Conservation (phyloP, 1,284 basidiomycete species). For the Cutaneotrichosporon cyanovorans region DNA sequence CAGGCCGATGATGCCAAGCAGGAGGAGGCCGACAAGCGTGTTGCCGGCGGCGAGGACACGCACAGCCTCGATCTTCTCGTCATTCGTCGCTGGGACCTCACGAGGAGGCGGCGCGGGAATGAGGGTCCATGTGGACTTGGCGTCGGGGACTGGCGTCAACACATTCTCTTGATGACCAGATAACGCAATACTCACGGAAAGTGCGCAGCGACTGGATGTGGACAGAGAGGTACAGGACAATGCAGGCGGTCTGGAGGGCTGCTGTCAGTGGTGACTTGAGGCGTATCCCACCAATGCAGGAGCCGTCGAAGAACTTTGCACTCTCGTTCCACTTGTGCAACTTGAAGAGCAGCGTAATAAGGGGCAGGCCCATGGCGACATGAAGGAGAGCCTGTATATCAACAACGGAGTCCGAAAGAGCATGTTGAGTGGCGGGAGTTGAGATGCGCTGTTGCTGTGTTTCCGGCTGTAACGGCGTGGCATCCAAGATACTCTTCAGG, state of each 20-base stretch:
- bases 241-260: conserved; percentile 66
- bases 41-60: conserved; percentile 74
- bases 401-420: no score
- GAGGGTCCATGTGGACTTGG: conserved; percentile 37
- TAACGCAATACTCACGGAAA: conserved; percentile 33
- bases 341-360: conserved; percentile 66
- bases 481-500: no score
- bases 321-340: conserved; percentile 78
- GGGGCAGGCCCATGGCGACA: conserved; percentile 65
- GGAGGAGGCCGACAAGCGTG: conserved; percentile 65
- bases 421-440: no score
- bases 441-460: no score
- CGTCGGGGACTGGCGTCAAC: conserved; percentile 28
- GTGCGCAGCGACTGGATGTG: conserved; percentile 68
- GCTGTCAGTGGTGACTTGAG: conserved; percentile 4
- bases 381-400: conserved; percentile 65
- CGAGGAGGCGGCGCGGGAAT: conserved; percentile 48
- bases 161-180: neutral
- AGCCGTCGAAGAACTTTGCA: conserved; percentile 85
- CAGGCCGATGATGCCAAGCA: conserved; percentile 42
- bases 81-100: conserved; percentile 53
- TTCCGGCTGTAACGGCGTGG: no score
- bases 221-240: conserved; percentile 72
- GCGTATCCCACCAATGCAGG: conserved; percentile 58
- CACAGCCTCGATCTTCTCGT: conserved; percentile 66